Evolutionary conservation across 192 early-diverging fungal genomes (phyloP), one percentile per base, ranked within the genome.

Genomic region (Chytriomyces sp.): DNA sequence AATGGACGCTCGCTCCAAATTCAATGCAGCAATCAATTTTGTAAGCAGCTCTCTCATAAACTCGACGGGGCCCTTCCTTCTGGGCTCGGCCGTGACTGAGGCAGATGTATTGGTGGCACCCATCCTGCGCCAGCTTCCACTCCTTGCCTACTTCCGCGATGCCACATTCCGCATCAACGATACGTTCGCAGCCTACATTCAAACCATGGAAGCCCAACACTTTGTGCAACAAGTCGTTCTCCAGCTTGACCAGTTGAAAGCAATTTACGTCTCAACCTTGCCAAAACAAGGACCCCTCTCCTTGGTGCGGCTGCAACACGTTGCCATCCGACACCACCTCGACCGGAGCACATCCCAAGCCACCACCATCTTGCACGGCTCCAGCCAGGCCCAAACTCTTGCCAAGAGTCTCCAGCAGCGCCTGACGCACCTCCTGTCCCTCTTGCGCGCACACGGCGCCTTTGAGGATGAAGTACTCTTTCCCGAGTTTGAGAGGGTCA

Each of bases 381-480:
- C 22, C 5, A 31, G 19, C 10, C 22, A 57, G 30, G 6, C 30
- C 8, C 56, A 2, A 17, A 57, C 26, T 39, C 14, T 38, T 1
- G 69, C 69, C 12, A 28, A 44, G 14, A 40, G 7, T 1, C 32
- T 70, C 25, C 5, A 30, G 37, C 17, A 26, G 14, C 25, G 30
- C 19, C 41, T 59, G 22, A 39, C 28, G 17, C n/a, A 14, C 5
- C 25, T 70, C 7, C 17, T 59, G 26, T 7, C 12, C 3, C 39
- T 70, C 12, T 25, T 75, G 34, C 25, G 30, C 5, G 36, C 14
- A 17, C 73, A 75, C 38, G 49, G 32, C 7, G 32, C 25, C 1
- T 73, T 74, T 52, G 72, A 74, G 39, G 72, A 74, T 7, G 7
- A 74, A 22, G n/a, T 74, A 19, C 5, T 74, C 1, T 74, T 64